phyloP scores from a whole-genome alignment of 352 stramenopile genomes.

The Phytophthora quininea region DNA sequence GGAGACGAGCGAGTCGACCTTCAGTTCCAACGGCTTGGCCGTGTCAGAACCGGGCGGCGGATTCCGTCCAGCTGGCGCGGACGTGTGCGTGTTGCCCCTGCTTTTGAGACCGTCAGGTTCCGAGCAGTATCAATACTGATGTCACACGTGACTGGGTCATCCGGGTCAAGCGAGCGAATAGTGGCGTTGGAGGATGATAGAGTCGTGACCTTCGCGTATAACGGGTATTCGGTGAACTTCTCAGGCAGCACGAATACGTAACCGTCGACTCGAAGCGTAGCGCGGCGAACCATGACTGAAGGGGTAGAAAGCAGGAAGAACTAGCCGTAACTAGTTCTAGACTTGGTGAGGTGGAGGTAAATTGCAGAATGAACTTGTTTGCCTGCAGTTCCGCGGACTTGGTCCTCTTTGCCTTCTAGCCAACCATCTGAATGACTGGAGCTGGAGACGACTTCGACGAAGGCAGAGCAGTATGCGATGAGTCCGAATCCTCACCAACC shows the following conservation, averaged over 20 bases:
- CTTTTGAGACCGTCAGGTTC: background rate
- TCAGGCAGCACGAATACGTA: constrained; percentile 10
- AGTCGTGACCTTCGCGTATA: constrained; percentile 15
- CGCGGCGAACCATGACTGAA: constrained; percentile 11
- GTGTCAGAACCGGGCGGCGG: constrained; percentile 8
- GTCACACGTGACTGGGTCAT: constrained; percentile 3
- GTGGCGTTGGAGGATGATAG: background rate
- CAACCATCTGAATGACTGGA: no score
- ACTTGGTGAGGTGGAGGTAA: background rate
- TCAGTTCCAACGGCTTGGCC: constrained; percentile 19
- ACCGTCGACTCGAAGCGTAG: constrained; percentile 8
- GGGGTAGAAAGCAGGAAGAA: background rate
- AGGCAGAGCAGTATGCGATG: no score
- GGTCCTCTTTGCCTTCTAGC: no score
- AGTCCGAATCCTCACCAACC: no score
- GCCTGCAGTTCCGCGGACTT: no score
- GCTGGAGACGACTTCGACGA: no score
- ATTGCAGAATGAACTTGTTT: background rate
- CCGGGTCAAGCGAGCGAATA: background rate
- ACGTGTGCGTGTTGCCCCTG: constrained; percentile 6
- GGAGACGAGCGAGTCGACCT: constrained; percentile 4
- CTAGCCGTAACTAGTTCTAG: no score
- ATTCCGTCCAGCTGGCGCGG: constrained; percentile 5
- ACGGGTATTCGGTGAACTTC: constrained; percentile 9
- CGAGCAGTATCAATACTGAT: background rate